These are phyloP conservation scores for Alloascoidea hylecoeti DNA, from an alignment of 805 yeast genomes.

Conservation along the genomic window DNA sequence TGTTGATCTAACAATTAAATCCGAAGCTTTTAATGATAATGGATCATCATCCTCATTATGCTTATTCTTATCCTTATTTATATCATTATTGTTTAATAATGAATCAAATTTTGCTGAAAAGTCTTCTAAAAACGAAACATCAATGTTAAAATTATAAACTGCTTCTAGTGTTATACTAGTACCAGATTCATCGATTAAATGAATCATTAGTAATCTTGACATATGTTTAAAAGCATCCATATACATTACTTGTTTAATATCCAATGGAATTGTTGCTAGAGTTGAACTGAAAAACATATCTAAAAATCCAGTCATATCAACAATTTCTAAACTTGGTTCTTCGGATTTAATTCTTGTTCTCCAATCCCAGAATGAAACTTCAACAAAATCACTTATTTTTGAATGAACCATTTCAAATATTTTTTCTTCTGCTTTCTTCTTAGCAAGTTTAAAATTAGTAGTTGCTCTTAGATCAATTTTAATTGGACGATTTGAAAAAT, in stretches of 20 bases:
- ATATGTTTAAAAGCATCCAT: constrained; percentile 80
- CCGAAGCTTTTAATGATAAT: constrained; percentile 4
- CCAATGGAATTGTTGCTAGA: constrained; percentile 64
- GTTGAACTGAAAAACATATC: constrained; percentile 80
- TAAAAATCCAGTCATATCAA: constrained; percentile 75
- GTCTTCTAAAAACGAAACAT: constrained; percentile 61
- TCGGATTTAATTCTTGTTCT: constrained; percentile 27
- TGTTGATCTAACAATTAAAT: constrained; percentile 12
- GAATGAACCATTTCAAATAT: constrained; percentile 73
- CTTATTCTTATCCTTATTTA: too few relatives aligned
- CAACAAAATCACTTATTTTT: constrained; percentile 67
- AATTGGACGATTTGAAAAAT: constrained; percentile 20
- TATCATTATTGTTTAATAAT: constrained; percentile 9
- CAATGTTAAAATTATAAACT: constrained; percentile 60
- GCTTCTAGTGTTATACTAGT: constrained; percentile 44
- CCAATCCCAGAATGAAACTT: constrained; percentile 83
- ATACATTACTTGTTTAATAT: constrained; percentile 63
- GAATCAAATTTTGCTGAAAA: constrained; percentile 18
- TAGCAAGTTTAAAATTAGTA: constrained; percentile 37
- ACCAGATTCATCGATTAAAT: constrained; percentile 38
- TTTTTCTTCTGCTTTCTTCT: constrained; percentile 64
- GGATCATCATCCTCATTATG: constrained; percentile 7
- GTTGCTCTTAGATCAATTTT: constrained; percentile 36
- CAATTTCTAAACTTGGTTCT: constrained; percentile 62
- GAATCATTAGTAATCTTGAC: constrained; percentile 50